Evolutionary conservation across 768 basidiomycete species (phyloP), one percentile per base, ranked within the genome.

Genomic region (Cystofilobasidium ferigula): DNA sequence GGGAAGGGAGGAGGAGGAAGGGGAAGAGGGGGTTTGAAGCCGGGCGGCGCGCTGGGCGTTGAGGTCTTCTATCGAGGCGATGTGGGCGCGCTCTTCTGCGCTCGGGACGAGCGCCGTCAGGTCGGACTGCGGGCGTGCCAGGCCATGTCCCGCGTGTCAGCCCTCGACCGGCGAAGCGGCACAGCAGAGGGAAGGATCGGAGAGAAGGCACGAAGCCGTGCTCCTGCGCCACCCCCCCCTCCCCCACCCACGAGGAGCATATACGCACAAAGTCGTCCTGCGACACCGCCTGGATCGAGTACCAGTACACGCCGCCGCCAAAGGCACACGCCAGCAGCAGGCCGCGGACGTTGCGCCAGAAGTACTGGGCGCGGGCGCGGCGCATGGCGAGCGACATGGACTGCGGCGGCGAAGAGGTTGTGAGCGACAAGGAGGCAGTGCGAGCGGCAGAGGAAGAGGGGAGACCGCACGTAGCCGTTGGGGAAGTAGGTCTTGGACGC

Each of bases 401-500:
- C 65, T 67, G 48, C n/a, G n/a, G 13, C 6, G 36, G 24, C 9
- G 28, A 1, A 26, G 22, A 61, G 30, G 2, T 1, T 1, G 9
- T 10, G 1, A 8, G 26, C 28, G 42, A 32, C 12, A 14, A 32
- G 6, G 20, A 28, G 61, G 9, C 14, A n/a, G 7, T 61, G n/a
- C n/a, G n/a, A n/a, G n/a, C 24, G 38, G 18, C 18, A 47, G 16
- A 35, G 38, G 65, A n/a, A 7, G 40, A 59, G 1, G 53, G 32
- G 30, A 26, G 13, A 24, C 58, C 65, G 38, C 32, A 62, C 65
- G 65, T 67, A 67, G 47, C 65, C 65, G 38, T 67, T 62, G 4
- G 65, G 60, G 22, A 67, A 67, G 65, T 67, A 67, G 16, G 65
- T 61, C 54, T 62, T 67, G 26, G 38, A 48, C 34, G 65, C 65